phyloP scores from a whole-genome alignment of 1,284 basidiomycete species.

The Hemileia vastatrix region DNA sequence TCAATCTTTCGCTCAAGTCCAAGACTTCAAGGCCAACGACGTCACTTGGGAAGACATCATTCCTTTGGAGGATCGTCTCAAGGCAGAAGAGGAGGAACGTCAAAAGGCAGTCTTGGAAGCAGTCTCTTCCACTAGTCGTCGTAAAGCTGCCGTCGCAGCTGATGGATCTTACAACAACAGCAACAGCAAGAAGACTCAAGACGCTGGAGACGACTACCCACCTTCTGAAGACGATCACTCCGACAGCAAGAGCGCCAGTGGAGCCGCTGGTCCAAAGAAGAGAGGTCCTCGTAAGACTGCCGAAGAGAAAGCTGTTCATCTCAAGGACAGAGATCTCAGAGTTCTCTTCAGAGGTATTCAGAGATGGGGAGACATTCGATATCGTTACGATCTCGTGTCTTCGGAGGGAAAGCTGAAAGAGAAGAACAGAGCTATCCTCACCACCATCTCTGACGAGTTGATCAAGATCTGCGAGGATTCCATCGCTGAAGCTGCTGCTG shows the following conservation, averaged over 20 bases:
- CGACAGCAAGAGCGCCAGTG: constrained; percentile 6
- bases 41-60: constrained; percentile 44
- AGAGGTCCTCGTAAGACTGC: too few species aligned
- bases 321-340: constrained; percentile 42
- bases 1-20: constrained; percentile 42
- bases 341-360: constrained; percentile 42
- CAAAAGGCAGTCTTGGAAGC: constrained; percentile 41
- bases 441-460: constrained; percentile 38
- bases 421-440: constrained; percentile 41
- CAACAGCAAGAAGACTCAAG: constrained; percentile 24
- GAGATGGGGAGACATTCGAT: constrained; percentile 42
- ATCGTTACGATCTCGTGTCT: constrained; percentile 38
- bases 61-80: constrained; percentile 39
- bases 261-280: constrained; percentile 1
- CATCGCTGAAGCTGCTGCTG: constrained; percentile 35
- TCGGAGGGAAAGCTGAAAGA: constrained; percentile 39
- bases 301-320: constrained; percentile 38
- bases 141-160: constrained; percentile 33
- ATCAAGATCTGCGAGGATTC: constrained; percentile 38
- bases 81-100: constrained; percentile 41
- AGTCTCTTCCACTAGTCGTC: constrained; percentile 33
- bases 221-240: constrained; percentile 26
- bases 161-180: constrained; percentile 31
- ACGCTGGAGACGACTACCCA: constrained; percentile 23
- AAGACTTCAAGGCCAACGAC: constrained; percentile 41